A percentile compares a stretch with the other conserved stretches of the same genome.
These are phyloP conservation scores for Saccharomyces hybrid DNA, from an alignment of 1,139 yeast genomes.

Conservation along the genomic window DNA sequence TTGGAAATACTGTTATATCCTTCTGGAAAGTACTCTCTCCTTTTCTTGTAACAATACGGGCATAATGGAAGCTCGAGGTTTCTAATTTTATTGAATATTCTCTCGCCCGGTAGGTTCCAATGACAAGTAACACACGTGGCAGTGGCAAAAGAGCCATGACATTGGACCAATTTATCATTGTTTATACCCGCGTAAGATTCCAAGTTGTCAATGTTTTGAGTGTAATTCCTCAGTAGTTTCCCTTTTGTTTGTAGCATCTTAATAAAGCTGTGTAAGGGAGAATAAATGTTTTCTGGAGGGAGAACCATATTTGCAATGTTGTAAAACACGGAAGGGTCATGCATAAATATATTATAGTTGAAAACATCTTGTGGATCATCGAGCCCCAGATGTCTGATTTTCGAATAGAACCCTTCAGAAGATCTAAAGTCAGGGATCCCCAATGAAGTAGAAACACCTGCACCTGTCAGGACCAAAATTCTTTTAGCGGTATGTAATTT, in stretches of 20 bases:
- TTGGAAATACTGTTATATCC: background rate
- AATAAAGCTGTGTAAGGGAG: conserved; percentile 85
- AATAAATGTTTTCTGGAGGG: conserved; percentile 63
- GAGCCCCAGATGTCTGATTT: conserved; percentile 60
- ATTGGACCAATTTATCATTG: conserved; percentile 68
- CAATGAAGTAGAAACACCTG: conserved; percentile 87
- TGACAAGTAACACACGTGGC: conserved; percentile 85
- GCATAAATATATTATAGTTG: conserved; percentile 61
- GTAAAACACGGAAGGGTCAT: conserved; percentile 78
- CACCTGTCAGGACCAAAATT: conserved; percentile 82
- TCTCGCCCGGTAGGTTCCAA: conserved; percentile 57
- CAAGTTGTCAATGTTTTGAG: conserved; percentile 90
- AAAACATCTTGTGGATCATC: conserved; percentile 94
- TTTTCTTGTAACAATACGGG: conserved; percentile 50
- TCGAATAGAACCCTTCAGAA: conserved; percentile 74
- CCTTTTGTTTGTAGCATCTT: conserved; percentile 65
- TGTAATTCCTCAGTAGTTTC: conserved; percentile 77
- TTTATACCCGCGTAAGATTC: conserved; percentile 78
- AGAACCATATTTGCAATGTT: conserved; percentile 80
- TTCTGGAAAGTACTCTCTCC: conserved; percentile 32
- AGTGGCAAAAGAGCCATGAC: conserved; percentile 92
- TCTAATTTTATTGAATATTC: conserved; percentile 55
- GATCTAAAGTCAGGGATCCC: conserved; percentile 97
- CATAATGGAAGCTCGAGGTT: conserved; percentile 64
- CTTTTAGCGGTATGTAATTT: conserved; percentile 49